phyloP scores from a whole-genome alignment of 2,329 filamentous ascomycete genomes.

The Verticillium tricorpus region DNA sequence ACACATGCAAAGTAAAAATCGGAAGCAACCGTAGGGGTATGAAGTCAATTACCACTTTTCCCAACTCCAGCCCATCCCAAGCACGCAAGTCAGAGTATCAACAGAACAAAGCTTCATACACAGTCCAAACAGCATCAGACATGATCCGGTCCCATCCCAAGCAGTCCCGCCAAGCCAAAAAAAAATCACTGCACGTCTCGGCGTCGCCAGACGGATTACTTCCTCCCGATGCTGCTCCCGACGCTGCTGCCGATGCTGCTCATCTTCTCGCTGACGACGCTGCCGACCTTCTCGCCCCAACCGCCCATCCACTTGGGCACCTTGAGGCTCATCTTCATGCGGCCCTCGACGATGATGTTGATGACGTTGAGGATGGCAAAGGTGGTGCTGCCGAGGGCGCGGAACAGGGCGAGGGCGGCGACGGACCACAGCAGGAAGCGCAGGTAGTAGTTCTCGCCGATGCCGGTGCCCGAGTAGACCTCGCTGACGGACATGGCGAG shows the following conservation, averaged over 20 bases:
- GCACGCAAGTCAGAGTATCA: not conserved
- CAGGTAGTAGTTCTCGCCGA: constrained; percentile 84
- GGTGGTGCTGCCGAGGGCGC: constrained; percentile 73
- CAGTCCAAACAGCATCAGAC: not conserved
- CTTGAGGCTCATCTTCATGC: constrained; percentile 58
- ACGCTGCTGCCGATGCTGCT: constrained; percentile 44
- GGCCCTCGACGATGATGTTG: constrained; percentile 82
- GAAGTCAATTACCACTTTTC: not conserved
- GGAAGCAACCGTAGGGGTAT: not conserved
- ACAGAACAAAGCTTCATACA: not conserved
- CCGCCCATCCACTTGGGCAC: constrained; percentile 46
- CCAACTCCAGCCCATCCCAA: not conserved
- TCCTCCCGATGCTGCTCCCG: constrained; percentile 17
- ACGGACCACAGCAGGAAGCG: constrained; percentile 92
- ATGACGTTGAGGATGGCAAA: constrained; percentile 82
- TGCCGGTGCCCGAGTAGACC: constrained; percentile 66
- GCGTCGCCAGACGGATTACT: not conserved
- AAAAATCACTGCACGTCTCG: not conserved
- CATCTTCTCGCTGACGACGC: constrained; percentile 41
- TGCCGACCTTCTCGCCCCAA: constrained; percentile 34
- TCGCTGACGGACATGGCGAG: constrained; percentile 92
- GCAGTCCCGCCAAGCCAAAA: not conserved
- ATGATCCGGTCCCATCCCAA: not conserved
- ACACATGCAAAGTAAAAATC: too few species aligned
- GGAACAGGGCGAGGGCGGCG: constrained; percentile 79